Conservation (phyloP, 257 asterid species). For the Rubia yunnanensis region DNA sequence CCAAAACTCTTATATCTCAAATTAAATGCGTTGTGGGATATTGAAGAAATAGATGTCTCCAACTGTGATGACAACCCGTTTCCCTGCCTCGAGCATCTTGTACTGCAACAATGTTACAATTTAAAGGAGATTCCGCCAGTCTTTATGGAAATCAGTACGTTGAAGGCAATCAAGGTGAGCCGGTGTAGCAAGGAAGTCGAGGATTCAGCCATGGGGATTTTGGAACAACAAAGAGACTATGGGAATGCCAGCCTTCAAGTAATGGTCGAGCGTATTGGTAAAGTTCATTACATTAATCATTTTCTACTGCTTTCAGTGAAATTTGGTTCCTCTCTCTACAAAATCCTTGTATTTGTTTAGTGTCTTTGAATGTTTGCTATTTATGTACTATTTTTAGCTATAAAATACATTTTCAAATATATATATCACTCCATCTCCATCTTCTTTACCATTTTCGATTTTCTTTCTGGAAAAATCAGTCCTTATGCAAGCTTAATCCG, state of each 20-base stretch:
- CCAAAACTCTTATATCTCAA: conserved; percentile 6
- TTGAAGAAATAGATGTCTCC: conserved; percentile 6
- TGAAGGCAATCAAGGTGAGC: neutral
- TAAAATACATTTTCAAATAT: too few relatives aligned
- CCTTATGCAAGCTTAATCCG: too few relatives aligned
- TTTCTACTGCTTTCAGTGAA: too few relatives aligned
- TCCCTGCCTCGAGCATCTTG: neutral
- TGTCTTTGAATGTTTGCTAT: too few relatives aligned
- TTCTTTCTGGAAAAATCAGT: too few relatives aligned
- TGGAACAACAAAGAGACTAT: neutral
- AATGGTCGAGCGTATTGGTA: too few relatives aligned
- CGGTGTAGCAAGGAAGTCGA: neutral
- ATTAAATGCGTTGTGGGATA: neutral
- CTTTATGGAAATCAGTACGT: neutral
- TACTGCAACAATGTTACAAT: neutral
- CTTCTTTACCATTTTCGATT: too few relatives aligned
- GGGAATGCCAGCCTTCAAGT: neutral
- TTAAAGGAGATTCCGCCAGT: neutral
- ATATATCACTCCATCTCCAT: too few relatives aligned
- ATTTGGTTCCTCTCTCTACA: too few relatives aligned
- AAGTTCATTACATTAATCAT: too few relatives aligned
- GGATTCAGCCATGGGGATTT: neutral
- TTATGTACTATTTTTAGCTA: too few relatives aligned
- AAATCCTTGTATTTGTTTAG: too few relatives aligned
- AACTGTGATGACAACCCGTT: neutral